phyloP scores from a whole-genome alignment of 140 eudicot species.

The Flaveria floridana region DNA sequence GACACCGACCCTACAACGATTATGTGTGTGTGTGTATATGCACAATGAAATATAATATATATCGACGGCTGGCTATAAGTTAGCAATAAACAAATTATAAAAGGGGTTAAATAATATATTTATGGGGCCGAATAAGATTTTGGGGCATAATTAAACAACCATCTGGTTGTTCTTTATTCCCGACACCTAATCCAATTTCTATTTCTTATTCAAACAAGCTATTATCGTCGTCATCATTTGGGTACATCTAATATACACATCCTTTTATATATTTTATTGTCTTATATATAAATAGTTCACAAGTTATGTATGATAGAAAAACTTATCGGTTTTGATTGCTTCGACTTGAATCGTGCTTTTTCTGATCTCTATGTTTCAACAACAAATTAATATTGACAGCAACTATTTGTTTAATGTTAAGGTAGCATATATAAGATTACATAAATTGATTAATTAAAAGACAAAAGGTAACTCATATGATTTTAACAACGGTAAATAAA shows the following conservation, averaged over 20 bases:
- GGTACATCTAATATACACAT: slow-evolving; percentile 7
- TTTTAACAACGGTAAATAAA: background rate
- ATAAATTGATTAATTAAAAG: background rate
- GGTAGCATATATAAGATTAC: background rate
- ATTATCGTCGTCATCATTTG: slow-evolving; percentile 24
- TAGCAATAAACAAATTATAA: slow-evolving; percentile 11
- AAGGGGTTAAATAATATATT: slow-evolving; percentile 17
- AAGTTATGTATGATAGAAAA: slow-evolving; percentile 1
- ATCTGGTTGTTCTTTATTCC: slow-evolving; percentile 20
- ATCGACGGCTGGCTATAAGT: slow-evolving; percentile 21
- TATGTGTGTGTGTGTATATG: background rate
- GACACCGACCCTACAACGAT: slow-evolving; percentile 27
- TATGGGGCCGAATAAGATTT: slow-evolving; percentile 32
- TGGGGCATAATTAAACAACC: slow-evolving; percentile 20
- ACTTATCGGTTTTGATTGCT: slow-evolving; percentile 14
- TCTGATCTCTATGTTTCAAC: slow-evolving; percentile 23
- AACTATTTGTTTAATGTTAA: slow-evolving; percentile 10
- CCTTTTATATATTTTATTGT: background rate
- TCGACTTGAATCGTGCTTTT: slow-evolving; percentile 6
- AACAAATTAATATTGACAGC: background rate
- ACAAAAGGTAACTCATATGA: background rate
- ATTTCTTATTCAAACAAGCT: slow-evolving; percentile 23
- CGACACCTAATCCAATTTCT: slow-evolving; percentile 33
- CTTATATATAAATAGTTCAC: too few species aligned
- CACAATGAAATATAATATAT: slow-evolving; percentile 15